Evolutionary conservation across 139 green algal species (phyloP).

Genomic region (Chlorokybus atmophyticus): DNA sequence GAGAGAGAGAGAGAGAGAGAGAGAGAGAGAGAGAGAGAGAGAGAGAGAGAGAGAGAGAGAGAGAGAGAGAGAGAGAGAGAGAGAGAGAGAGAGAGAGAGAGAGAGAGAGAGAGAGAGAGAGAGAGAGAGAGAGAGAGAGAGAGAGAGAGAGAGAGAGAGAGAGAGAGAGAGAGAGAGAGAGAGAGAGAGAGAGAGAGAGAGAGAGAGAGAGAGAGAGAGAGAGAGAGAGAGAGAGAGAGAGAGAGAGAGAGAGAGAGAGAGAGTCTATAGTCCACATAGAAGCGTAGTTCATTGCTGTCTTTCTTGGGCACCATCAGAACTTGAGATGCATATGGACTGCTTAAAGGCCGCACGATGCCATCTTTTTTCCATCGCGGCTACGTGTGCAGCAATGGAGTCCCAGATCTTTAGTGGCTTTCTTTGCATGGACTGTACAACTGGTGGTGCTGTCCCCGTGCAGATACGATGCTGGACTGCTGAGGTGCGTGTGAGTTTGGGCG

Average conservation of each 20-base stretch:
- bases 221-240: conserved; percentile 7
- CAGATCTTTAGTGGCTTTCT: too few species aligned
- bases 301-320: too few species aligned
- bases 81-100: conserved; percentile 7
- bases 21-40: conserved; percentile 1
- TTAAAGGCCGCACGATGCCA: too few species aligned
- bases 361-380: too few species aligned
- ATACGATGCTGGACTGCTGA: too few species aligned
- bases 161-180: conserved; percentile 6
- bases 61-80: conserved; percentile 5
- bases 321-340: too few species aligned
- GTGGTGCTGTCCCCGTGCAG: too few species aligned
- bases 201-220: conserved; percentile 7
- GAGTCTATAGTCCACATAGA: background rate
- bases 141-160: conserved; percentile 5
- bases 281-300: too few species aligned
- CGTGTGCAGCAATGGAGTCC: too few species aligned
- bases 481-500: too few species aligned
- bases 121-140: background rate
- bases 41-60: conserved; percentile 2
- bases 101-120: conserved; percentile 4
- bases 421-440: too few species aligned
- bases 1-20: conserved; percentile 13
- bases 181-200: conserved; percentile 7
- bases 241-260: conserved; percentile 6